Percentiles rank a stretch among this genome's conserved stretches.
These are phyloP conservation scores for Byssoonygena ceratinophila DNA, from an alignment of 2,329 filamentous ascomycete genomes.

Conservation along the genomic window DNA sequence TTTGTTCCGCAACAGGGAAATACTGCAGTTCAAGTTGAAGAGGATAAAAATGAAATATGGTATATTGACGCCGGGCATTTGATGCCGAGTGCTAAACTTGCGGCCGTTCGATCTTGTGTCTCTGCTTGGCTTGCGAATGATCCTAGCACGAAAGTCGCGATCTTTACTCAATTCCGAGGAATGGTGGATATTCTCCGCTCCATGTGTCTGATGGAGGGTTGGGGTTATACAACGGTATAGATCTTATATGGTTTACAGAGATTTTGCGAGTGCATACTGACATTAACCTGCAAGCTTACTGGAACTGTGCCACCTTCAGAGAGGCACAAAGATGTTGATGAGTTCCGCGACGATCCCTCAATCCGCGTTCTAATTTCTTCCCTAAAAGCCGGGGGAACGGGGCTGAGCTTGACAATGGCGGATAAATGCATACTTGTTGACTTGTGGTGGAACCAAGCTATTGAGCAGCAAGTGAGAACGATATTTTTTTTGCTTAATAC, in stretches of 20 bases:
- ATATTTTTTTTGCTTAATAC: background rate
- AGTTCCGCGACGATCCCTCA: constrained; percentile 35
- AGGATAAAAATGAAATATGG: constrained; percentile 24
- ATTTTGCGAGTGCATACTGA: background rate
- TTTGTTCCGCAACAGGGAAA: background rate
- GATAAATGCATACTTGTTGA: constrained; percentile 49
- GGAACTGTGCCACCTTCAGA: constrained; percentile 39
- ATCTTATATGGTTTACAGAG: background rate
- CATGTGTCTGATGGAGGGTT: constrained; percentile 43
- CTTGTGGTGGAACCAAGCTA: constrained; percentile 51
- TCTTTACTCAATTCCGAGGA: constrained; percentile 51
- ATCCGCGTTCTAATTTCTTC: constrained; percentile 45
- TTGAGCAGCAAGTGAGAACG: constrained; percentile 49
- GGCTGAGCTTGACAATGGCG: constrained; percentile 52
- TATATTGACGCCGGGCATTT: constrained; percentile 19
- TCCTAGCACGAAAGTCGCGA: constrained; percentile 44
- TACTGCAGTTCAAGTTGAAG: constrained; percentile 13
- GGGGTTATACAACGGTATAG: constrained; percentile 36
- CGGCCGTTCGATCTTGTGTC: constrained; percentile 27
- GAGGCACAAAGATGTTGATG: constrained; percentile 39
- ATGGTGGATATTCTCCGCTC: constrained; percentile 43
- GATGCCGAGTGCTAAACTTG: constrained; percentile 34
- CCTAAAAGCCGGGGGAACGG: constrained; percentile 47
- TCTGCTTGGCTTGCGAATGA: constrained; percentile 36
- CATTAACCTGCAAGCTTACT: constrained; percentile 29